These are phyloP conservation scores for Pterocarpus macrocarpus DNA, from an alignment of 306 rosid genomes.

Conservation along the genomic window DNA sequence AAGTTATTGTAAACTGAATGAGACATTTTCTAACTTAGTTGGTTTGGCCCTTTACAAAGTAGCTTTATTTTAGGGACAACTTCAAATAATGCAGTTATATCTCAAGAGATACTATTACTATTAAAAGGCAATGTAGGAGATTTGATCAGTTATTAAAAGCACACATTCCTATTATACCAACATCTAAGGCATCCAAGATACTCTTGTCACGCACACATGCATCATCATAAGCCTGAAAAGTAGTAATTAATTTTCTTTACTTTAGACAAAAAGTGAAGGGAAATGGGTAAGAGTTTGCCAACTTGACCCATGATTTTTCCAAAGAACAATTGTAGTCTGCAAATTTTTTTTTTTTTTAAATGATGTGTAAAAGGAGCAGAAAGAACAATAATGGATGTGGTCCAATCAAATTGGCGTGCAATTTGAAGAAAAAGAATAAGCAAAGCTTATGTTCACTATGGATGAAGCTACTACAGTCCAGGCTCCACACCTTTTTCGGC, in stretches of 20 bases:
- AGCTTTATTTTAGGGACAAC: too few relatives aligned
- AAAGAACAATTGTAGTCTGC: background rate
- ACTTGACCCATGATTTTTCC: background rate
- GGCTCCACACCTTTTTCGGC: slow-evolving; percentile 12
- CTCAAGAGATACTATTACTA: too few relatives aligned
- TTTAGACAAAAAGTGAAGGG: background rate
- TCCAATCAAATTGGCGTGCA: slow-evolving; percentile 43
- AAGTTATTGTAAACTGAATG: too few relatives aligned
- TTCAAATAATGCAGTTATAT: too few relatives aligned
- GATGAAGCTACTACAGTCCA: slow-evolving; percentile 32
- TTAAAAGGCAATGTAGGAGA: too few relatives aligned
- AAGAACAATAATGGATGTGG: slow-evolving; percentile 44
- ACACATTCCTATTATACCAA: too few relatives aligned
- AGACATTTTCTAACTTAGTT: too few relatives aligned
- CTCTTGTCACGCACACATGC: too few relatives aligned
- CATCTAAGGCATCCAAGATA: too few relatives aligned
- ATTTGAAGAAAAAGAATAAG: slow-evolving; percentile 53
- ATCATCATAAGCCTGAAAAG: background rate
- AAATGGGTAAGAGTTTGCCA: background rate
- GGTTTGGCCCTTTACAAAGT: too few relatives aligned
- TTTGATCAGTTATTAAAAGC: too few relatives aligned
- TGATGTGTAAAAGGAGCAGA: background rate
- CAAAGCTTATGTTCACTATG: slow-evolving; percentile 40
- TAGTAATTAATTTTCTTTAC: background rate
- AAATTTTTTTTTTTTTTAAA: too few relatives aligned